Evolutionary conservation across 805 yeast genomes (phyloP).

Genomic region (Starmerella vaccinii): DNA sequence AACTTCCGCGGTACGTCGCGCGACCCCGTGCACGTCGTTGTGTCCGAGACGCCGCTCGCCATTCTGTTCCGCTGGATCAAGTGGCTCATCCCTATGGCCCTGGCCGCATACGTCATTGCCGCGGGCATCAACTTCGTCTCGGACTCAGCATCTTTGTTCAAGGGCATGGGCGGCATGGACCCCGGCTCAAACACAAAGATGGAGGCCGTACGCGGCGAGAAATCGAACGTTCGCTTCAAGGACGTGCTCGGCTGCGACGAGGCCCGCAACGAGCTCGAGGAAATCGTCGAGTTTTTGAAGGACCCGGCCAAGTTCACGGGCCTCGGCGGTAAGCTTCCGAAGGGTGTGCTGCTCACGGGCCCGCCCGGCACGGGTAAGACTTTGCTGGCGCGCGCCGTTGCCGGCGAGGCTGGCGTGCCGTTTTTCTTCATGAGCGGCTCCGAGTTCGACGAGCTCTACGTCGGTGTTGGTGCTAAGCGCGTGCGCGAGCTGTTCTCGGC

Average conservation of each 20-base stretch:
- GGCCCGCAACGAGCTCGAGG: conserved; percentile 94
- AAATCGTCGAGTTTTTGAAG: conserved; percentile 91
- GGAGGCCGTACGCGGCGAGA: conserved; percentile 72
- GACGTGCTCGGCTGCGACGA: conserved; percentile 98
- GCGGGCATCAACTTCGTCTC: conserved; percentile 66
- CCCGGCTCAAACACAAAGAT: conserved; percentile 43
- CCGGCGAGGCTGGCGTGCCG: conserved; percentile 98
- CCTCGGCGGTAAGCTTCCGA: conserved; percentile 93
- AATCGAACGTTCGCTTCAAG: conserved; percentile 75
- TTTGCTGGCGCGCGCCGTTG: conserved; percentile 90
- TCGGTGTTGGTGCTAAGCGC: conserved; percentile 98
- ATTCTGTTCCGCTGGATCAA: conserved; percentile 77
- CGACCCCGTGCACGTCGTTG: conserved; percentile 90
- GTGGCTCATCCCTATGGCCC: conserved; percentile 74
- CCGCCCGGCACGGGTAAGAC: conserved; percentile 99
- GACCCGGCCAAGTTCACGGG: conserved; percentile 96
- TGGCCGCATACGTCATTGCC: conserved; percentile 70
- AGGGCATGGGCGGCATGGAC: conserved; percentile 33
- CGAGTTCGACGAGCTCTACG: conserved; percentile 94
- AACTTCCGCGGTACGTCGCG: conserved; percentile 25
- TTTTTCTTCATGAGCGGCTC: conserved; percentile 98
- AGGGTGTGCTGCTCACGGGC: conserved; percentile 92
- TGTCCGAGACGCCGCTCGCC: conserved; percentile 72
- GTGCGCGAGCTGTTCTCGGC: conserved; percentile 88
- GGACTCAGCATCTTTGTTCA: conserved; percentile 74